Evolutionary conservation across 306 rosid species (phyloP), one percentile per base, ranked within the genome.

Genomic region (Fragaria iinumae): DNA sequence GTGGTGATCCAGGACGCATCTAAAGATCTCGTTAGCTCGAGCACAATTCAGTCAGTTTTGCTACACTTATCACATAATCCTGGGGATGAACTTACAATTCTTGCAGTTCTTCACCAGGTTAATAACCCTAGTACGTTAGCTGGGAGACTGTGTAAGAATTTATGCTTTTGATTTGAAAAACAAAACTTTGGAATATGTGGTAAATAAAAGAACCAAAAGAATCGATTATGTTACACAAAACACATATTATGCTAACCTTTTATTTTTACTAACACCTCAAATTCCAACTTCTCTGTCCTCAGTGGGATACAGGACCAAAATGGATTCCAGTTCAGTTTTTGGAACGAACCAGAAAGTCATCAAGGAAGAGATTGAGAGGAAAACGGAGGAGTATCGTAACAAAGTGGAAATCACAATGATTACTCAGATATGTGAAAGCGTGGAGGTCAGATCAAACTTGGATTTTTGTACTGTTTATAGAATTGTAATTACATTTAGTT

Each of bases 1-100:
- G 84, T 91, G 87, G 91, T 89, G 91, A 85, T 90, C 80, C 91
- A 90, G 45, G 94, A 90, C 72, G 89, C 92, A 78, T 82, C 96
- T 66, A 90, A 80, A 80, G 85, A 87, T 3, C 32, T 74, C 59
- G 87, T 85, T 52, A 84, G 92, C 78, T 62, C 67, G 82, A 79
- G 71, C 52, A 86, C 88, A 78, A 82, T 91, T 56, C 45, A 14
- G 75, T 76, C 70, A 77, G 80, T 85, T 84, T 86, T 88, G 75
- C 74, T 64, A 32, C 64, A 69, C 75, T 77, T 83, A 41, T 76
- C 87, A 43, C 84, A 83, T 47, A 81, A 84, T 34, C 80, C 85
- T 59, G 91, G 96, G 79, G 97, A 92, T 89, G 89, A 87, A 68
- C 89, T 92, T 63, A 85, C 76, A 72, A 60, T 89, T 81, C 67